Evolutionary conservation across 192 early-diverging fungal genomes (phyloP).

Genomic region (Entophlyctis helioformis): DNA sequence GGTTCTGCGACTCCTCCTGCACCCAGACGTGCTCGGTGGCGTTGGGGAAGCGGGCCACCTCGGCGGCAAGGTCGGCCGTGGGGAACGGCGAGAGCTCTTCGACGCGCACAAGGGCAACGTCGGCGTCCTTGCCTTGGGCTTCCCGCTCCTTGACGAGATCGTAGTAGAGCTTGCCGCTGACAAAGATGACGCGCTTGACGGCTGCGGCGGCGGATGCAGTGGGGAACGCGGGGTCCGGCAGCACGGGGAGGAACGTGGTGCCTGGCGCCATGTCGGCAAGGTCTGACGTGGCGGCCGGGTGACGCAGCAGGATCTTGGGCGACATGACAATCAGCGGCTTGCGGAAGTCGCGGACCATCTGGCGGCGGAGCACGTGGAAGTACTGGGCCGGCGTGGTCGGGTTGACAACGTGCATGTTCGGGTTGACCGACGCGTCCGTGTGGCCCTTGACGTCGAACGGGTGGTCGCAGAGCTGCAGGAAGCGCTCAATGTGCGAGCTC

Average conservation of each 20-base stretch:
- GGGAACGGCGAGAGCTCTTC: slow-evolving; percentile 95
- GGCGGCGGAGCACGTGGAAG: slow-evolving; percentile 90
- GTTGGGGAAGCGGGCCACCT: slow-evolving; percentile 52
- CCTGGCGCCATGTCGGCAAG: slow-evolving; percentile 76
- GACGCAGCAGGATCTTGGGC: slow-evolving; percentile 38
- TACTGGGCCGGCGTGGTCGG: slow-evolving; percentile 89
- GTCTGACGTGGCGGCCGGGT: slow-evolving; percentile 47
- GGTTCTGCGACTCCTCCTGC: slow-evolving; percentile 89
- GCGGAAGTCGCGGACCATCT: slow-evolving; percentile 79
- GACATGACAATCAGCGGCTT: slow-evolving; percentile 83
- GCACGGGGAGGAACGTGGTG: slow-evolving; percentile 73
- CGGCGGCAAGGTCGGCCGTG: slow-evolving; percentile 42
- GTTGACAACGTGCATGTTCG: slow-evolving; percentile 87
- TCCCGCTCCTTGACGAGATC: slow-evolving; percentile 75
- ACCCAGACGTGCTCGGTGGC: slow-evolving; percentile 29
- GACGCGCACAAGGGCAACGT: slow-evolving; percentile 72
- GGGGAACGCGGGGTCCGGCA: slow-evolving; percentile 45
- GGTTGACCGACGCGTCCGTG: slow-evolving; percentile 45
- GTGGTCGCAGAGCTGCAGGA: slow-evolving; percentile 85
- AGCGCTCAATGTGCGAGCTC: slow-evolving; percentile 83
- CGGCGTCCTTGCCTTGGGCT: slow-evolving; percentile 31
- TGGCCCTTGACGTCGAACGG: slow-evolving; percentile 45
- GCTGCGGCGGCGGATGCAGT: slow-evolving; percentile 4
- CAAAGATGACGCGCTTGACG: slow-evolving; percentile 67
- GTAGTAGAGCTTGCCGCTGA: slow-evolving; percentile 88